A percentile compares a stretch with the other conserved stretches of the same genome.
These are phyloP conservation scores for Diaporthe citri DNA, from an alignment of 2,329 filamentous ascomycete genomes.

Conservation along the genomic window DNA sequence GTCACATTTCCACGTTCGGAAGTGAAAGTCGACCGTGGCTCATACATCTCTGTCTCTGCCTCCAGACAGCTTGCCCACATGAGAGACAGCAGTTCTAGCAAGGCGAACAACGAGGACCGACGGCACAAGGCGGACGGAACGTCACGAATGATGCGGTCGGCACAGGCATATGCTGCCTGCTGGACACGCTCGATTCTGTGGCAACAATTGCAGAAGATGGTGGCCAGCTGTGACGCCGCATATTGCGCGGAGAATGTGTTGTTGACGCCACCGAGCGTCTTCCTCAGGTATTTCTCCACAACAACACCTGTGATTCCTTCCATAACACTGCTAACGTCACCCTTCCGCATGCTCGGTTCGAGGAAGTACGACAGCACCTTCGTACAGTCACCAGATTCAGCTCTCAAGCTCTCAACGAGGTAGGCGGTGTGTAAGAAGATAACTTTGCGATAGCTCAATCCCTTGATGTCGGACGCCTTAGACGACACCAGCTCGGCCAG, in stretches of 20 bases:
- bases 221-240: conserved; percentile 87
- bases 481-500: conserved; percentile 80
- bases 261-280: conserved; percentile 77
- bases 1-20: conserved; percentile 83
- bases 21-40: conserved; percentile 84
- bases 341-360: conserved; percentile 83
- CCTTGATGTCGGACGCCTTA: conserved; percentile 82
- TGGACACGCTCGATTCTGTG: conserved; percentile 94
- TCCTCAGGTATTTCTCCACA: conserved; percentile 82
- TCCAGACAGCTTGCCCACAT: conserved; percentile 98
- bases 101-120: conserved; percentile 88
- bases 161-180: conserved; percentile 84
- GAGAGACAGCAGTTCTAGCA: conserved; percentile 90
- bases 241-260: conserved; percentile 90
- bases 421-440: conserved; percentile 94
- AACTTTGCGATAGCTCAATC: conserved; percentile 87
- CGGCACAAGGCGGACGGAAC: conserved; percentile 93
- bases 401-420: conserved; percentile 88
- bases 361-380: conserved; percentile 92
- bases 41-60: conserved; percentile 93
- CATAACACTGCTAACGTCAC: conserved; percentile 74
- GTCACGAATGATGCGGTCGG: conserved; percentile 85
- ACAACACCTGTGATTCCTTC: conserved; percentile 75
- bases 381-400: conserved; percentile 88
- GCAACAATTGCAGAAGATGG: conserved; percentile 89